These are phyloP conservation scores for Ulmus americana DNA, from an alignment of 331 rosid genomes.

Conservation along the genomic window DNA sequence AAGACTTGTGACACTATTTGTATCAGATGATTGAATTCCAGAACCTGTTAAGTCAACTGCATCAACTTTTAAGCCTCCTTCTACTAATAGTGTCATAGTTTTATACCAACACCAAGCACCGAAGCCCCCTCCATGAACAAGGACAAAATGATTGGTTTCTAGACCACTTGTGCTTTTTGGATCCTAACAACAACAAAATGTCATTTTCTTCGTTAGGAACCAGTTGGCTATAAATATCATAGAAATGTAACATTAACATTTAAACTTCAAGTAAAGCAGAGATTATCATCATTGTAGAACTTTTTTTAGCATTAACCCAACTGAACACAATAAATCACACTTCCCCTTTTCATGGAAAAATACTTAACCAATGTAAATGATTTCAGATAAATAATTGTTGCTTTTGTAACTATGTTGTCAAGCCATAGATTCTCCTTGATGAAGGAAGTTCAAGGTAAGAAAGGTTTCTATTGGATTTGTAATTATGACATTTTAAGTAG, in stretches of 20 bases:
- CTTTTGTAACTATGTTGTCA: no score
- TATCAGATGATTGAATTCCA: conserved; percentile 64
- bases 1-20: conserved; percentile 60
- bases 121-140: conserved; percentile 95
- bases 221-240: no score
- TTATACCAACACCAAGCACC: conserved; percentile 99
- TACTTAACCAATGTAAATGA: no score
- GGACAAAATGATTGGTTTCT: conserved; percentile 72
- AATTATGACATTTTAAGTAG: not conserved
- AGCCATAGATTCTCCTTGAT: not conserved
- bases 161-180: conserved; percentile 50
- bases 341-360: no score
- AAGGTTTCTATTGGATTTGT: not conserved
- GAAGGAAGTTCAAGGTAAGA: not conserved
- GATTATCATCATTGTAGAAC: not conserved
- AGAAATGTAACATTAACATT: not conserved
- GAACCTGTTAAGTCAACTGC: conserved; percentile 92
- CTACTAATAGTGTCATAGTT: conserved; percentile 81
- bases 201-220: no score
- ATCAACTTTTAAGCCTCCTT: conserved; percentile 71
- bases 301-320: no score
- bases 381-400: not conserved
- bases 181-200: conserved; percentile 34
- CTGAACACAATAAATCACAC: no score
- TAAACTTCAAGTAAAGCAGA: not conserved